phyloP scores from a whole-genome alignment of 345 rosid species.

The Geranium rotundifolium region DNA sequence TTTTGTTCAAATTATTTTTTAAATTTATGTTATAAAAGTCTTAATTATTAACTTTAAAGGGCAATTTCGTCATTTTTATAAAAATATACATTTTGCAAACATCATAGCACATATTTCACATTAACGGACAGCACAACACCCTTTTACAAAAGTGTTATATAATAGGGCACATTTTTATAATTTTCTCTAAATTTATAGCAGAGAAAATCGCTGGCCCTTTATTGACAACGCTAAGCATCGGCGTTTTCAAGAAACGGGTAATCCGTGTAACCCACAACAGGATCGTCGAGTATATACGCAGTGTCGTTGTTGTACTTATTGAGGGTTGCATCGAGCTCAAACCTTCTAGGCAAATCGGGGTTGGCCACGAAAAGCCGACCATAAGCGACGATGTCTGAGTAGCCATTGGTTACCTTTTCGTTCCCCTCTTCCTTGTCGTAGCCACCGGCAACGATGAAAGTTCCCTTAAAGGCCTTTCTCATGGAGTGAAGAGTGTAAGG shows the following conservation, averaged over 20 bases:
- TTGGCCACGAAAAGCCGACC: constrained; percentile 56
- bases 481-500: constrained; percentile 35
- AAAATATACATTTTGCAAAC: too few species aligned
- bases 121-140: too few species aligned
- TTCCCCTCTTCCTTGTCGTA: constrained; percentile 41
- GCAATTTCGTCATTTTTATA: too few species aligned
- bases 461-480: constrained; percentile 59
- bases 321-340: constrained; percentile 41
- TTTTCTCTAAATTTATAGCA: too few species aligned
- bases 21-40: too few species aligned
- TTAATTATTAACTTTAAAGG: too few species aligned
- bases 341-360: constrained; percentile 65
- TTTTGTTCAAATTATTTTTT: too few species aligned
- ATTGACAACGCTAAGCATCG: not conserved
- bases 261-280: constrained; percentile 56
- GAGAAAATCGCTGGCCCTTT: too few species aligned
- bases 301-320: constrained; percentile 41
- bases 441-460: constrained; percentile 56
- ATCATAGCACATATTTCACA: too few species aligned
- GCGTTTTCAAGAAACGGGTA: constrained; percentile 45
- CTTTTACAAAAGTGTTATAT: too few species aligned
- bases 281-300: constrained; percentile 33
- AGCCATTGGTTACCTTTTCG: constrained; percentile 29
- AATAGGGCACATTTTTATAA: too few species aligned
- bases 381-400: constrained; percentile 46